Percentiles rank a stretch among this genome's conserved stretches.
These are phyloP conservation scores for Physcomitrellopsis africana DNA, from an alignment of 225 moss, liverwort and hornwort species.

Conservation along the genomic window DNA sequence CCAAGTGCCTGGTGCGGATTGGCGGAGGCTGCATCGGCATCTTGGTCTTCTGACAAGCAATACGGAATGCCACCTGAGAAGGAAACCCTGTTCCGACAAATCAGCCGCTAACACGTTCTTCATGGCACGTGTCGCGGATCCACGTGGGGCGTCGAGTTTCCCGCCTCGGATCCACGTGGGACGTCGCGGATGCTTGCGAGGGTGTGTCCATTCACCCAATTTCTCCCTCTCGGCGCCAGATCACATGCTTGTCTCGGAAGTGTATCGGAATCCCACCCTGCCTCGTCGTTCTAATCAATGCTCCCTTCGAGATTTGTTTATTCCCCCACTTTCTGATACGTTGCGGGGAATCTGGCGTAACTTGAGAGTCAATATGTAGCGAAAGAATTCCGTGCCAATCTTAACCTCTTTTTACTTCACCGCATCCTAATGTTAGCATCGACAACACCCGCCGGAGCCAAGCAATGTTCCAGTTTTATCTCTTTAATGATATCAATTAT, in stretches of 20 bases:
- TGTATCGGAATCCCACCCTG: too few species aligned
- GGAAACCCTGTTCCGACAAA: background rate
- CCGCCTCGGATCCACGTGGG: background rate
- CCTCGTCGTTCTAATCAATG: too few species aligned
- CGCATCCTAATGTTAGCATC: too few species aligned
- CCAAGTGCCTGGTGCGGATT: background rate
- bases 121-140: too few species aligned
- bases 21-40: background rate
- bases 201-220: background rate
- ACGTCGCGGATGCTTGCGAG: background rate
- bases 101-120: conserved; percentile 4
- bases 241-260: background rate
- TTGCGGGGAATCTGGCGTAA: too few species aligned
- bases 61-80: background rate
- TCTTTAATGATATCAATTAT: too few species aligned
- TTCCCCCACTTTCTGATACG: background rate
- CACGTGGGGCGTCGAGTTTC: background rate
- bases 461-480: too few species aligned
- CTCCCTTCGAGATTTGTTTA: background rate
- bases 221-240: background rate
- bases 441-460: too few species aligned
- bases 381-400: too few species aligned
- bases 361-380: too few species aligned
- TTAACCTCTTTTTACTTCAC: too few species aligned
- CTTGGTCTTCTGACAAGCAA: background rate